Conservation (phyloP, 2,329 filamentous ascomycete genomes). For the Penicillium sp. region DNA sequence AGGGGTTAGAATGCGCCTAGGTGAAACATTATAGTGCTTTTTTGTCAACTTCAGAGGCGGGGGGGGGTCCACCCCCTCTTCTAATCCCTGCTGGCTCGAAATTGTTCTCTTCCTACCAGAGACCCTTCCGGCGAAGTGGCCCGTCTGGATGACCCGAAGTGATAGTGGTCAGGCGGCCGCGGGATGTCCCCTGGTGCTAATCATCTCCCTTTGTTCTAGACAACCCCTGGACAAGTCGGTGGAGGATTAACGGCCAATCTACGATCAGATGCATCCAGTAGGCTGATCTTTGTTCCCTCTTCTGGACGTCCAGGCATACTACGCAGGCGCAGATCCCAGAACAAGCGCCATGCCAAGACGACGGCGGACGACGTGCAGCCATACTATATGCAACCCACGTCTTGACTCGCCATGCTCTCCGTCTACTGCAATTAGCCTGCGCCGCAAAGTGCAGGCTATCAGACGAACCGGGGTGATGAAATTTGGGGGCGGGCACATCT, state of each 20-base stretch:
- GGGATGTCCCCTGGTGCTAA: background rate
- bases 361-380: slow-evolving; percentile 23
- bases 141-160: background rate
- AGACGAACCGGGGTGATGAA: slow-evolving; percentile 9
- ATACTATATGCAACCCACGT: slow-evolving; percentile 15
- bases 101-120: slow-evolving; percentile 5
- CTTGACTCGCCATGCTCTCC: slow-evolving; percentile 11
- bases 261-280: background rate
- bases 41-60: slow-evolving; percentile 4
- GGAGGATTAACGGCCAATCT: slow-evolving; percentile 7
- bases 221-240: background rate
- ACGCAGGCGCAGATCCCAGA: slow-evolving; percentile 18
- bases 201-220: slow-evolving; percentile 4
- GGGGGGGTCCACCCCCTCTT: slow-evolving; percentile 14
- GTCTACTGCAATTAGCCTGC: slow-evolving; percentile 14
- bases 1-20: slow-evolving; percentile 21
- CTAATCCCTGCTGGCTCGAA: slow-evolving; percentile 21
- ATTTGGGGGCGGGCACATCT: slow-evolving; percentile 7
- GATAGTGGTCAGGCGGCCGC: background rate
- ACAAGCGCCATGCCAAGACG: slow-evolving; percentile 37
- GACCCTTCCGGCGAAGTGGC: background rate
- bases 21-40: slow-evolving; percentile 15
- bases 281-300: background rate
- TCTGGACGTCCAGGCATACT: background rate
- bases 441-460: slow-evolving; percentile 17